Conservation (phyloP, 1,139 yeast species). For the Yamadazyma triangularis region DNA sequence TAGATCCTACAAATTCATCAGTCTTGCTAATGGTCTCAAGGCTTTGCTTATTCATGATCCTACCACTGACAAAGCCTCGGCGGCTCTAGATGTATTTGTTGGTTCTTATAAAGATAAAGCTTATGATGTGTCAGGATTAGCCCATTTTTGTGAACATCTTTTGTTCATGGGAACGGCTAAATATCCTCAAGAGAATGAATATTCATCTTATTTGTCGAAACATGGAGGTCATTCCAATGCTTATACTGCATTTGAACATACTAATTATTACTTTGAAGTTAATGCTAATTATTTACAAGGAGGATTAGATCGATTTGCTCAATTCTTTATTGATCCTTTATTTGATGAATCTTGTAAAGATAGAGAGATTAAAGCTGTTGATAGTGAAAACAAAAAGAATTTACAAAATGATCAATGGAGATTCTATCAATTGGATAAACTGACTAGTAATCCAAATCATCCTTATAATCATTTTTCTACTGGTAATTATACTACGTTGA, state of each 20-base stretch:
- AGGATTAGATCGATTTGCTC: slow-evolving; percentile 88
- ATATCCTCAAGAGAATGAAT: slow-evolving; percentile 89
- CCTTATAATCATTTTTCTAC: slow-evolving; percentile 76
- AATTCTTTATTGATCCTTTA: slow-evolving; percentile 83
- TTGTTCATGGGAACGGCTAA: slow-evolving; percentile 95
- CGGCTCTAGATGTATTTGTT: slow-evolving; percentile 86
- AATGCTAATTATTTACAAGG: slow-evolving; percentile 74
- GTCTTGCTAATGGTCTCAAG: slow-evolving; percentile 62
- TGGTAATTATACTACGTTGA: slow-evolving; percentile 59
- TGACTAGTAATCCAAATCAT: slow-evolving; percentile 64
- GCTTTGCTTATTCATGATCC: slow-evolving; percentile 81
- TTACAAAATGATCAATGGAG: slow-evolving; percentile 90
- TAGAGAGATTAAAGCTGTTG: slow-evolving; percentile 91
- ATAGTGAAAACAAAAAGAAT: slow-evolving; percentile 92
- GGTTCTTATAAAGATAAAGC: slow-evolving; percentile 84
- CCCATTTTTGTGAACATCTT: slow-evolving; percentile 95
- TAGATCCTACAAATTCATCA: slow-evolving; percentile 64
- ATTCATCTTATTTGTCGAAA: slow-evolving; percentile 68
- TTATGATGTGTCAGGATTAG: slow-evolving; percentile 71
- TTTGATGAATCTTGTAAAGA: slow-evolving; percentile 81
- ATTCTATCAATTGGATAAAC: slow-evolving; percentile 75
- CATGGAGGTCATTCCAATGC: slow-evolving; percentile 72
- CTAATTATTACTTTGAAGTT: slow-evolving; percentile 87
- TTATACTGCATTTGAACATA: slow-evolving; percentile 82
- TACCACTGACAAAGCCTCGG: slow-evolving; percentile 86